phyloP scores from a whole-genome alignment of 192 early-diverging fungal genomes.

The Radiomyces spectabilis region DNA sequence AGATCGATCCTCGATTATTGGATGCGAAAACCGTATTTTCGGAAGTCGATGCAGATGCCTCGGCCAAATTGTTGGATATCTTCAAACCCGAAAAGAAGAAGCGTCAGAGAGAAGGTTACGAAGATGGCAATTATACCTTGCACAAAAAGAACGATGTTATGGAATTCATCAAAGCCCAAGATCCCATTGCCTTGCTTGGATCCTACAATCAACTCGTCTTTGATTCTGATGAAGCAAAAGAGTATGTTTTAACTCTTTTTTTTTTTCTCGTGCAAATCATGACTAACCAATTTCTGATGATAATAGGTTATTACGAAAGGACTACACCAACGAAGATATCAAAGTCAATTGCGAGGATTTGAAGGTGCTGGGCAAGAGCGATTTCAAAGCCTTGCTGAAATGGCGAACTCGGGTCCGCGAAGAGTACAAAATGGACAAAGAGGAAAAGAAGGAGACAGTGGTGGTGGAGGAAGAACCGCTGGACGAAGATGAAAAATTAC shows the following conservation, averaged over 20 bases:
- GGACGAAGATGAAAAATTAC: slow-evolving; percentile 52
- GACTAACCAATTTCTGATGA: too few species aligned
- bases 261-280: too few species aligned
- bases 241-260: too few species aligned
- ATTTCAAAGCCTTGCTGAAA: slow-evolving; percentile 85
- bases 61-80: slow-evolving; percentile 55
- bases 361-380: slow-evolving; percentile 87
- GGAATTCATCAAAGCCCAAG: slow-evolving; percentile 73
- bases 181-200: slow-evolving; percentile 77
- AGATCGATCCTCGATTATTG: slow-evolving; percentile 89
- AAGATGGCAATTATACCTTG: slow-evolving; percentile 90
- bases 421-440: slow-evolving; percentile 42
- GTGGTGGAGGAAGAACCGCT: slow-evolving; percentile 30
- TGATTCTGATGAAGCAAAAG: slow-evolving; percentile 58
- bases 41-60: slow-evolving; percentile 67
- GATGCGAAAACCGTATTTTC: slow-evolving; percentile 93
- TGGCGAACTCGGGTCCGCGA: slow-evolving; percentile 79
- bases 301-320: slow-evolving; percentile 42
- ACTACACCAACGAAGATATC: slow-evolving; percentile 77
- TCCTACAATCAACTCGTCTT: slow-evolving; percentile 70
- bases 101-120: slow-evolving; percentile 94
- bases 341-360: slow-evolving; percentile 78
- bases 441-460: slow-evolving; percentile 31
- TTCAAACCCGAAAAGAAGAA: slow-evolving; percentile 90
- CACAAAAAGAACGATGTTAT: slow-evolving; percentile 65